These are phyloP conservation scores for Populus simonii DNA, from an alignment of 345 rosid genomes.

Conservation along the genomic window DNA sequence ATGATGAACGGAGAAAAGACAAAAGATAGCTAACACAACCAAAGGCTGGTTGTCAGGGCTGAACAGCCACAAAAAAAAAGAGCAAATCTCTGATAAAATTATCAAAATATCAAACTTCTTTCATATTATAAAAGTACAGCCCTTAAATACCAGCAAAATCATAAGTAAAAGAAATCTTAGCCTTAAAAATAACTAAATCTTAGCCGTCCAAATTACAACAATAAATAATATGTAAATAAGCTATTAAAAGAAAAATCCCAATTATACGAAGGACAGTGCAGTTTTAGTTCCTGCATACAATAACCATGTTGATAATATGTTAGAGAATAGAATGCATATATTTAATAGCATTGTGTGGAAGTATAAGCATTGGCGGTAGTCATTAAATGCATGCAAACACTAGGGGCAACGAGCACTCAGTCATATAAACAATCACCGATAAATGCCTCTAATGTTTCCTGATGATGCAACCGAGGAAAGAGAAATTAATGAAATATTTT, in stretches of 20 bases:
- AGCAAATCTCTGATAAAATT: not conserved
- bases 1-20: not conserved
- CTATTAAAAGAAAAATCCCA: too few relatives aligned
- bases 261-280: too few relatives aligned
- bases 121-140: not conserved
- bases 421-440: not conserved
- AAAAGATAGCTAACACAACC: not conserved
- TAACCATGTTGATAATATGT: not conserved
- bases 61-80: not conserved
- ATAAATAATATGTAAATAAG: too few relatives aligned
- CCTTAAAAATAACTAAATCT: too few relatives aligned
- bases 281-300: not conserved
- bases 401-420: not conserved
- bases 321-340: not conserved
- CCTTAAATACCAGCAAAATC: not conserved
- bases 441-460: not conserved
- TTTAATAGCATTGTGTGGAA: not conserved
- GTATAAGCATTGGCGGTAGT: not conserved
- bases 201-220: too few relatives aligned
- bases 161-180: too few relatives aligned
- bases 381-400: not conserved
- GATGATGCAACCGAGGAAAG: not conserved
- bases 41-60: not conserved
- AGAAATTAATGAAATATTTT: not conserved
- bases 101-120: not conserved